Percentiles rank a stretch among this genome's conserved stretches.
Conservation (phyloP, 176 grass and related monocot species). For the Otatea glauca region DNA sequence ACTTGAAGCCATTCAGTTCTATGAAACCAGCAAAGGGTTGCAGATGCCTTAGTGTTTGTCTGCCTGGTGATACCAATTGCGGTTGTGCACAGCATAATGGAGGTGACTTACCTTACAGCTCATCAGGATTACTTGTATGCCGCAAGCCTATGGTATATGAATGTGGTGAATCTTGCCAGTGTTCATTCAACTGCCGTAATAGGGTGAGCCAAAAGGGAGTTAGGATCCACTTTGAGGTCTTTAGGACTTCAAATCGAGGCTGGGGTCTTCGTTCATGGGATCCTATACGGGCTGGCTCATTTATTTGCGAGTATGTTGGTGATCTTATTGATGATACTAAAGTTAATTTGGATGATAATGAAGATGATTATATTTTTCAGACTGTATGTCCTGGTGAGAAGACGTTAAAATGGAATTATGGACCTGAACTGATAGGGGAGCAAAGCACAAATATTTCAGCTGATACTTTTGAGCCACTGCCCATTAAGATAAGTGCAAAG, state of each 20-base stretch:
- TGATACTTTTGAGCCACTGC: slow-evolving; percentile 64
- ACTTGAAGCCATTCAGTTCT: slow-evolving; percentile 50
- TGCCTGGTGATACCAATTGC: slow-evolving; percentile 70
- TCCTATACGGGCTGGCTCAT: slow-evolving; percentile 81
- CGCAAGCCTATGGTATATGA: slow-evolving; percentile 78
- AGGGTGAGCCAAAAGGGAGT: slow-evolving; percentile 78
- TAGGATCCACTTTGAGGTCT: slow-evolving; percentile 88
- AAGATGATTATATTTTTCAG: slow-evolving; percentile 81
- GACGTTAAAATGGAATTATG: slow-evolving; percentile 83
- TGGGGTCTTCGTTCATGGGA: slow-evolving; percentile 97
- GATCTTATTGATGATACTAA: slow-evolving; percentile 64
- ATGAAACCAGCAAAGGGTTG: slow-evolving; percentile 64
- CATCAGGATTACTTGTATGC: slow-evolving; percentile 73
- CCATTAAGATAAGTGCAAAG: slow-evolving; percentile 84
- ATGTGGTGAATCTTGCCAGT: slow-evolving; percentile 68
- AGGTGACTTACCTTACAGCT: slow-evolving; percentile 82
- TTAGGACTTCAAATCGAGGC: slow-evolving; percentile 77
- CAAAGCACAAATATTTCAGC: slow-evolving; percentile 48
- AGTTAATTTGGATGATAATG: slow-evolving; percentile 57
- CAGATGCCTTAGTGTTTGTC: slow-evolving; percentile 70
- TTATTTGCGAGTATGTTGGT: slow-evolving; percentile 85
- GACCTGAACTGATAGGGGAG: slow-evolving; percentile 72
- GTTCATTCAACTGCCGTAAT: slow-evolving; percentile 79
- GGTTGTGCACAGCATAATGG: slow-evolving; percentile 65
- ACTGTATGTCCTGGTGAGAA: slow-evolving; percentile 61